These are phyloP conservation scores for Exophiala xenobiotica DNA, from an alignment of 2,329 filamentous ascomycete genomes.

Conservation along the genomic window DNA sequence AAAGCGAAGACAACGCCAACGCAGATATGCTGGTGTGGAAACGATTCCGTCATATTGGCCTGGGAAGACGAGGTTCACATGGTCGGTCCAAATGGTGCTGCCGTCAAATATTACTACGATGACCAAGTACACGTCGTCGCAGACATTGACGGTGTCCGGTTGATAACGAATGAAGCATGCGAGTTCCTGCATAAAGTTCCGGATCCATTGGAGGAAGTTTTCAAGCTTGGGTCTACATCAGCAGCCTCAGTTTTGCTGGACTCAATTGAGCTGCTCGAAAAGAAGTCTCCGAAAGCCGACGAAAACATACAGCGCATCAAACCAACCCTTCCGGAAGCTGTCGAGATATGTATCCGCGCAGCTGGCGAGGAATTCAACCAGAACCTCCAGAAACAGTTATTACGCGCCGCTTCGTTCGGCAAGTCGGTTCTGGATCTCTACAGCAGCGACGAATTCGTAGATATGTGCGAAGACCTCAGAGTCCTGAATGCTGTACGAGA, in stretches of 20 bases:
- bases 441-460: slow-evolving; percentile 97
- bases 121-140: slow-evolving; percentile 84
- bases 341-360: slow-evolving; percentile 89
- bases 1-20: slow-evolving; percentile 80
- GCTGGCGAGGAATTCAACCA: slow-evolving; percentile 87
- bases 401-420: slow-evolving; percentile 96
- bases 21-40: slow-evolving; percentile 93
- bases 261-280: slow-evolving; percentile 84
- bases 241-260: slow-evolving; percentile 91
- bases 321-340: slow-evolving; percentile 82
- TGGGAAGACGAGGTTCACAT: slow-evolving; percentile 98
- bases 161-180: slow-evolving; percentile 91
- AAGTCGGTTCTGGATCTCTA: slow-evolving; percentile 97
- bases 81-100: slow-evolving; percentile 78
- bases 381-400: slow-evolving; percentile 89
- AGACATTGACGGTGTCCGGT: slow-evolving; percentile 82
- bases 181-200: slow-evolving; percentile 96
- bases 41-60: slow-evolving; percentile 86
- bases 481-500: slow-evolving; percentile 90
- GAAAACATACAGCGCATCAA: slow-evolving; percentile 96
- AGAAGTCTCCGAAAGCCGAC: slow-evolving; percentile 93
- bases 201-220: slow-evolving; percentile 81
- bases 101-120: slow-evolving; percentile 79
- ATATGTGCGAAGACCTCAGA: slow-evolving; percentile 91
- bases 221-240: slow-evolving; percentile 82